Percentiles rank a stretch among this genome's conserved stretches.
phyloP scores from a whole-genome alignment of 148 eudicot species.

The Drosera capensis region DNA sequence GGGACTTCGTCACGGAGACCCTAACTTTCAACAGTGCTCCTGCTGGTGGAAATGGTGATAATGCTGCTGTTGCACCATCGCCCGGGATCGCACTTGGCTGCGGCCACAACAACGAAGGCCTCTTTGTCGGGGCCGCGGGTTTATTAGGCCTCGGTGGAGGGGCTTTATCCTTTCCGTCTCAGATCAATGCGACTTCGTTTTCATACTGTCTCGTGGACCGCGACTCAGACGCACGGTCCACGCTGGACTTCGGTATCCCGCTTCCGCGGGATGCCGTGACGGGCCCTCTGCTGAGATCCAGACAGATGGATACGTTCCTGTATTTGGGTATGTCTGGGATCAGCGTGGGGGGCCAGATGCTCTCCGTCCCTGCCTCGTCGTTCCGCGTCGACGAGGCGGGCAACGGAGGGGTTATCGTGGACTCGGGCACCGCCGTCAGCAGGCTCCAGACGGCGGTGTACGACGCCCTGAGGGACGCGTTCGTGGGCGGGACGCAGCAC shows the following conservation, averaged over 20 bases:
- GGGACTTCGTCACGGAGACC: constrained; percentile 59
- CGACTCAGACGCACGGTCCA: constrained; percentile 30
- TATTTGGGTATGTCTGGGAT: constrained; percentile 35
- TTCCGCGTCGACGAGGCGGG: constrained; percentile 26
- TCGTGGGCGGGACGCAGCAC: constrained; percentile 13
- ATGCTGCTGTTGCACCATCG: no score
- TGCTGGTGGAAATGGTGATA: constrained; percentile 14
- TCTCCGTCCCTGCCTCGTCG: constrained; percentile 18
- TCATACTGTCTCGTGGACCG: constrained; percentile 56
- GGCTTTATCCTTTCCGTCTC: constrained; percentile 27
- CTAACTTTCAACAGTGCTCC: constrained; percentile 44
- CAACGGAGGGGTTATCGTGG: constrained; percentile 43
- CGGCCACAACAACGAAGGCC: constrained; percentile 66
- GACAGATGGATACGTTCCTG: constrained; percentile 17
- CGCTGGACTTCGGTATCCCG: constrained; percentile 39
- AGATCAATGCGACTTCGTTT: constrained; percentile 39
- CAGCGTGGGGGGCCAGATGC: constrained; percentile 31
- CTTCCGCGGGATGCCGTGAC: constrained; percentile 15
- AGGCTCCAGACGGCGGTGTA: constrained; percentile 35
- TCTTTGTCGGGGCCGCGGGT: constrained; percentile 62
- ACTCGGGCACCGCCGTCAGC: constrained; percentile 56
- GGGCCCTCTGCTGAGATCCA: constrained; percentile 15
- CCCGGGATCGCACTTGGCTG: constrained; percentile 56
- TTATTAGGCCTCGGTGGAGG: constrained; percentile 60
- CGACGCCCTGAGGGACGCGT: constrained; percentile 33